Evolutionary conservation across 192 early-diverging fungal species (phyloP).

Genomic region (Coemansia sp.): DNA sequence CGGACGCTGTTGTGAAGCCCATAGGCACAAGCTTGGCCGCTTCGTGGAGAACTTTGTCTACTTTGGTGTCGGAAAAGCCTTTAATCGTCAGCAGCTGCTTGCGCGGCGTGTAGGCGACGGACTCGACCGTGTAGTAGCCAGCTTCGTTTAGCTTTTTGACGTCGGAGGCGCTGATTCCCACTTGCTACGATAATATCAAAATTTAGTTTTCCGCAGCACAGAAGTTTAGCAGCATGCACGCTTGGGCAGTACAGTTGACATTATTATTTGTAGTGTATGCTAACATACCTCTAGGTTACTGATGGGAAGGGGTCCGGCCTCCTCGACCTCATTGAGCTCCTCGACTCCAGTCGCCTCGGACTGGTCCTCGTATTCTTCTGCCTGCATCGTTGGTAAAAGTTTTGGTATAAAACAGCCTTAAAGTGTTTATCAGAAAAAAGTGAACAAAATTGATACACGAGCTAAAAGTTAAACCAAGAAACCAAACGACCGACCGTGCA

Average conservation of each 20-base stretch:
- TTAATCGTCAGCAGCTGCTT: constrained; percentile 85
- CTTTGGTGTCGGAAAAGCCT: constrained; percentile 93
- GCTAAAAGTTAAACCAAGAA: constrained; percentile 8
- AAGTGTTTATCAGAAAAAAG: neutral
- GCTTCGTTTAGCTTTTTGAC: constrained; percentile 84
- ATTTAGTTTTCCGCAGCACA: neutral
- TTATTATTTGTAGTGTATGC: neutral
- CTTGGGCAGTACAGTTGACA: neutral
- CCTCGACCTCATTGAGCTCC: constrained; percentile 44
- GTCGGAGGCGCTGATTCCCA: constrained; percentile 66
- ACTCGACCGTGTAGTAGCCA: constrained; percentile 89
- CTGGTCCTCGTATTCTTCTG: constrained; percentile 49
- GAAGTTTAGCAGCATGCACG: neutral
- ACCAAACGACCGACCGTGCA: neutral
- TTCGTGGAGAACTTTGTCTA: constrained; percentile 90
- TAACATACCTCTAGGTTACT: constrained; percentile 57
- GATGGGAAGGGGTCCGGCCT: constrained; percentile 55
- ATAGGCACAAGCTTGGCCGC: constrained; percentile 90
- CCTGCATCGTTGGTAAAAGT: constrained; percentile 30
- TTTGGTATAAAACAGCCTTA: no score
- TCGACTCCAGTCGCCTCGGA: constrained; percentile 55
- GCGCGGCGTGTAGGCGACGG: constrained; percentile 89
- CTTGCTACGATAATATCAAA: constrained; percentile 49
- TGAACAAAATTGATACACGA: neutral
- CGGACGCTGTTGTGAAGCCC: constrained; percentile 93